Conservation (phyloP, 352 stramenopile genomes). For the Peronospora farinosa region DNA sequence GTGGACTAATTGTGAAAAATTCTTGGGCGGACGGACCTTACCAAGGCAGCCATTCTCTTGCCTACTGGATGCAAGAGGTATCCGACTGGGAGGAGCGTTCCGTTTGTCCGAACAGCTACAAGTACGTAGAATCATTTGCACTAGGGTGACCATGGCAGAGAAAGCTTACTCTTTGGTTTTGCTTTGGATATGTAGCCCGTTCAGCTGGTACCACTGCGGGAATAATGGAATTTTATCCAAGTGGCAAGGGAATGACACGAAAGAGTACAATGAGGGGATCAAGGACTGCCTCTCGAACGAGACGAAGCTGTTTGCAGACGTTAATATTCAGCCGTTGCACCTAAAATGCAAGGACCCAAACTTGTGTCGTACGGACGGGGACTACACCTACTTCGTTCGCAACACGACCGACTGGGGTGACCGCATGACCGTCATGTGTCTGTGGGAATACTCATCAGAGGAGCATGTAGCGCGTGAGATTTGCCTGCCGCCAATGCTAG, state of each 20-base stretch:
- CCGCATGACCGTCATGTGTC: constrained; percentile 76
- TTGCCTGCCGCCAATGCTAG: constrained; percentile 71
- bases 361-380: constrained; percentile 46
- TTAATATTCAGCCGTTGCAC: constrained; percentile 67
- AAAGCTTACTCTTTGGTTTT: constrained; percentile 3
- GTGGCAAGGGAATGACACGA: constrained; percentile 27
- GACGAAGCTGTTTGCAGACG: constrained; percentile 58
- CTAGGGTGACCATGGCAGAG: background rate
- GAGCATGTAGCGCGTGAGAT: constrained; percentile 44
- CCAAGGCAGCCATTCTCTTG: constrained; percentile 68
- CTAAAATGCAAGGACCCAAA: constrained; percentile 52
- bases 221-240: constrained; percentile 46
- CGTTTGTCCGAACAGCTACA: constrained; percentile 75
- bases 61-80: constrained; percentile 77
- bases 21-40: constrained; percentile 56
- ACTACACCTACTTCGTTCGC: constrained; percentile 69
- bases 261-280: constrained; percentile 47
- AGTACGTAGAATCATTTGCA: constrained; percentile 31
- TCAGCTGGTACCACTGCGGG: constrained; percentile 80
- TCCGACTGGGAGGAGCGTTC: constrained; percentile 78
- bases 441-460: constrained; percentile 72
- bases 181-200: constrained; percentile 34
- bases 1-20: constrained; percentile 76
- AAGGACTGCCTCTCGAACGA: constrained; percentile 55
- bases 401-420: constrained; percentile 81